Percentiles rank a stretch among this genome's conserved stretches.
phyloP scores from a whole-genome alignment of 2,329 filamentous ascomycete species.

The Alternaria brassicae region DNA sequence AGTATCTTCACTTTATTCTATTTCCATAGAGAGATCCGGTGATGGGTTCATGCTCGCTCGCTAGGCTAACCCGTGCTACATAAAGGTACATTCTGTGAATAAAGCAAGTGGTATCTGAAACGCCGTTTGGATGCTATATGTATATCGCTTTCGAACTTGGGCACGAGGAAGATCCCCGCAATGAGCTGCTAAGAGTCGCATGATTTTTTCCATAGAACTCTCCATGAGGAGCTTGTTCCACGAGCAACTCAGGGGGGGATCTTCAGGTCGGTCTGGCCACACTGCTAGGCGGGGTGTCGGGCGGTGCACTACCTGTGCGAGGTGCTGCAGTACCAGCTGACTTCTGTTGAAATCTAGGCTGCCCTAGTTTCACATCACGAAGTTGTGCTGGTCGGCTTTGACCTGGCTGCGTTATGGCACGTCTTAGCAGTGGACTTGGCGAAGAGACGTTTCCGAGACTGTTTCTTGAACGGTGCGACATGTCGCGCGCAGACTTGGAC shows the following conservation, averaged over 20 bases:
- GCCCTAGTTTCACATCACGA: slow-evolving; percentile 22
- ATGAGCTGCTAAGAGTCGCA: too few species aligned
- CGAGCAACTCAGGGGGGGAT: too few species aligned
- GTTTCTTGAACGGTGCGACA: slow-evolving; percentile 17
- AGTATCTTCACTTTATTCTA: neutral
- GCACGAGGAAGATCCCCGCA: neutral
- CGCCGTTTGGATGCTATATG: slow-evolving; percentile 1
- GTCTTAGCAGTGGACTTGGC: slow-evolving; percentile 45
- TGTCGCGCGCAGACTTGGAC: slow-evolving; percentile 22
- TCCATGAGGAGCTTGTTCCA: too few species aligned
- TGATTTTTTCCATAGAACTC: neutral
- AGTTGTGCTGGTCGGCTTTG: slow-evolving; percentile 21
- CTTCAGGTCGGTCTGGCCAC: slow-evolving; percentile 16
- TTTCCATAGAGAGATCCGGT: neutral
- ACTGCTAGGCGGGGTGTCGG: slow-evolving; percentile 40
- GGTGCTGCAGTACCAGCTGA: slow-evolving; percentile 12
- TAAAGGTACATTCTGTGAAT: neutral
- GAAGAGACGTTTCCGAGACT: slow-evolving; percentile 26
- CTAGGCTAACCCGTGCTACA: slow-evolving; percentile 8
- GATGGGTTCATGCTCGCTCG: neutral
- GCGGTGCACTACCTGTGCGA: slow-evolving; percentile 26
- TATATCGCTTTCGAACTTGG: neutral
- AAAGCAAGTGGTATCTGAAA: slow-evolving; percentile 10
- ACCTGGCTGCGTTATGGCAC: slow-evolving; percentile 42
- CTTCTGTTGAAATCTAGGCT: slow-evolving; percentile 17